Conservation (phyloP, 1,139 yeast species). For the Hansenula sp. region DNA sequence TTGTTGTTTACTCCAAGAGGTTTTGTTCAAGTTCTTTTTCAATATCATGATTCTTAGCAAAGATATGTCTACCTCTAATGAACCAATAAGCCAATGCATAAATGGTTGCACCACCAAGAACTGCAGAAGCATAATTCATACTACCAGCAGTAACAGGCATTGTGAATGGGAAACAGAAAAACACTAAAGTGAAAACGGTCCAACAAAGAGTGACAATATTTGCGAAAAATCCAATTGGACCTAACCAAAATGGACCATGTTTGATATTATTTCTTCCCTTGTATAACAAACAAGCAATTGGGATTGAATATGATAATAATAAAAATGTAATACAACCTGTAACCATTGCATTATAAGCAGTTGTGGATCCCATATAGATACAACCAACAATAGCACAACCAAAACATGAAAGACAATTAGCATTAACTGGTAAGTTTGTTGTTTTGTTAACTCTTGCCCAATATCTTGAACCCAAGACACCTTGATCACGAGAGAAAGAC, state of each 20-base stretch:
- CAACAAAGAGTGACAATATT: constrained; percentile 50
- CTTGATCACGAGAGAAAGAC: constrained; percentile 69
- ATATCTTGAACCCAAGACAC: constrained; percentile 40
- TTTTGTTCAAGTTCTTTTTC: constrained; percentile 4
- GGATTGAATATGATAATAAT: constrained; percentile 41
- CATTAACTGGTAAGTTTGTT: constrained; percentile 44
- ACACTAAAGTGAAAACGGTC: constrained; percentile 53
- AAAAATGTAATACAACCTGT: constrained; percentile 50
- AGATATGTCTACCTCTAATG: constrained; percentile 6
- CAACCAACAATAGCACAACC: constrained; percentile 42
- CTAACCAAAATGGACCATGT: constrained; percentile 67
- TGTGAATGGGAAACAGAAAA: constrained; percentile 60
- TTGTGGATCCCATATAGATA: constrained; percentile 44
- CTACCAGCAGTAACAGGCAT: constrained; percentile 56
- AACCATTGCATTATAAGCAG: constrained; percentile 51
- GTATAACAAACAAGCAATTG: constrained; percentile 43
- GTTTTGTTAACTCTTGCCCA: constrained; percentile 41
- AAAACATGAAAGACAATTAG: constrained; percentile 44
- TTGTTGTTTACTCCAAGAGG: background rate
- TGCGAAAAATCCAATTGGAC: constrained; percentile 52
- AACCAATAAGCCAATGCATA: constrained; percentile 53
- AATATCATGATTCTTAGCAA: constrained; percentile 7
- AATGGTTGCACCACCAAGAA: constrained; percentile 49
- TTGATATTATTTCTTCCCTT: constrained; percentile 53
- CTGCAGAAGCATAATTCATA: constrained; percentile 67